Base-by-base conservation (phyloP, 495 filamentous ascomycete genomes). In the Penicillium egyptiacum region DNA sequence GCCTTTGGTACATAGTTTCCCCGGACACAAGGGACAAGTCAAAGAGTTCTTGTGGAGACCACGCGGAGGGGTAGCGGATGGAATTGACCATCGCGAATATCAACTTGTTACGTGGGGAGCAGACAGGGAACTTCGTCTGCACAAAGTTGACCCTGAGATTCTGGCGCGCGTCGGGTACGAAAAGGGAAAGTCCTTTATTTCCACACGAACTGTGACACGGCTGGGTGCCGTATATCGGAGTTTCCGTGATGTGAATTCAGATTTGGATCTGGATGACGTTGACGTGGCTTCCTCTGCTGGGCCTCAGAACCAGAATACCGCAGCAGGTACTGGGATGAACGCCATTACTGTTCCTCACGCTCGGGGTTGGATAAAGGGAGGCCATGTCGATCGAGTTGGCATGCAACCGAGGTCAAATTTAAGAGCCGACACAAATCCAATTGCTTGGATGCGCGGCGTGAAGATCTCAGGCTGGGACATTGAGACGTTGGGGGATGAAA, bases 1-100 rank as follows among this genome's bases (percentile, higher is more conserved):
- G n/a, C 70, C 71, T 25, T 82, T 89, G 22, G 85, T 87, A 6
- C 83, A 86, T 59, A 83, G 82, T 46, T 98, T 96, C 55, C 81
- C 84, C 14, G 90, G 90, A 6, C 93, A 98, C 66, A 85, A 85
- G 45, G 85, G 89, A 54, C 89, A 91, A 61, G 89, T 93, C 23
- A 96, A 96, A 62, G 93, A 98, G 55, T 96, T 98, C 56, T 75
- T 98, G 9, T 98, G 93, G 93, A 81, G 93, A 65, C 83, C 83
- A 31, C 86, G 92, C 51, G 93, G 92, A 16, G 73, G 70, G 6
- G 78, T 85, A n/a, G 78, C 84, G 6, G 83, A 91, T 52, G 81
- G 79, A n/a, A 71, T 86, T n/a, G 92, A 98, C 57, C 79, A 93
- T 57, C 83, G 92, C 49, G 92, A 96, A 41, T 96, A 96, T 58